These are phyloP conservation scores for Saksenaea oblongispora DNA, from an alignment of 371 early-diverging fungal genomes.

Conservation along the genomic window DNA sequence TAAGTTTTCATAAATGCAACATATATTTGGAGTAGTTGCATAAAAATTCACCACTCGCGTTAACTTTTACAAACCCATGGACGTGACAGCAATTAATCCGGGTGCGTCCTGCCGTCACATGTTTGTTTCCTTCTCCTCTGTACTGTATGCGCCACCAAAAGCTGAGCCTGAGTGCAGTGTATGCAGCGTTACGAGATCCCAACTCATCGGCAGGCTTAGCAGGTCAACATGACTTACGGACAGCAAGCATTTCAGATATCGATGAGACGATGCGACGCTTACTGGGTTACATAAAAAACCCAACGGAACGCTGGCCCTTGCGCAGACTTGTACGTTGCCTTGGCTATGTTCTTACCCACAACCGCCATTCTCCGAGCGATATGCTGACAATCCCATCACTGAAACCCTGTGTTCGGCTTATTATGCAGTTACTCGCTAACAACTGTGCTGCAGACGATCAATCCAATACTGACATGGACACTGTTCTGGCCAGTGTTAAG, in stretches of 20 bases:
- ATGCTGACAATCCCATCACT: neutral
- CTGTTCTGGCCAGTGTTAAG: neutral
- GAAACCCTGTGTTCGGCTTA: constrained; percentile 6
- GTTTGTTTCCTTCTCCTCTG: neutral
- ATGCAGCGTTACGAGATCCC: neutral
- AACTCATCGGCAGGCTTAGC: neutral
- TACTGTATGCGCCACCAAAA: neutral
- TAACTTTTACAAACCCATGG: too few species aligned
- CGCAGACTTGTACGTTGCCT: constrained; percentile 16
- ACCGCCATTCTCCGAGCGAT: neutral
- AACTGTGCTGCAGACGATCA: neutral
- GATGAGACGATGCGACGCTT: constrained; percentile 13
- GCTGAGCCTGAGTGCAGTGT: neutral
- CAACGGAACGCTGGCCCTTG: constrained; percentile 14
- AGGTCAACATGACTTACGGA: neutral
- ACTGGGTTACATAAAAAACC: neutral
- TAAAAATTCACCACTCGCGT: too few species aligned
- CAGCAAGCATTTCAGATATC: neutral
- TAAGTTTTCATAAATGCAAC: too few species aligned
- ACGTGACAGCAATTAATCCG: too few species aligned
- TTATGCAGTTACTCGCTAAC: constrained; percentile 2
- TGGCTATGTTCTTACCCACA: constrained; percentile 7
- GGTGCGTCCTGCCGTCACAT: too few species aligned
- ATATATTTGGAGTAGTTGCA: too few species aligned
- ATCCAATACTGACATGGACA: neutral